Conservation (phyloP, 2,329 filamentous ascomycete genomes). For the Huntiella omanensis region DNA sequence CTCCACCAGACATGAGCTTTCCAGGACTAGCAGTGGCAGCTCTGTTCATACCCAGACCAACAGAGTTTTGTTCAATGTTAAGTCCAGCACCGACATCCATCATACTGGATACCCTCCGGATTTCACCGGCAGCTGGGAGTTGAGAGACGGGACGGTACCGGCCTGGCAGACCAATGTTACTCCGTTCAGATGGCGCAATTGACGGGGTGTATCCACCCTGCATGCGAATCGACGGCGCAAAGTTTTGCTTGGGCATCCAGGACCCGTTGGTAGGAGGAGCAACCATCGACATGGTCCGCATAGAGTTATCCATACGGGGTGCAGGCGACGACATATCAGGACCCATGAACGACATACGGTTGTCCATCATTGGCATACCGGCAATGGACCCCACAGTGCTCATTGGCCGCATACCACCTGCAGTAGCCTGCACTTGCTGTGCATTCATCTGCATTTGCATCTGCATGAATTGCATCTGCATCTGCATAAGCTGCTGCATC, state of each 20-base stretch:
- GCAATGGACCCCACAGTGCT: constrained; percentile 8
- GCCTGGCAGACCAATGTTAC: constrained; percentile 75
- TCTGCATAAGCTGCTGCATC: constrained; percentile 34
- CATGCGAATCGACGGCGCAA: constrained; percentile 30
- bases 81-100: constrained; percentile 3
- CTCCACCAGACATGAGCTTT: constrained; percentile 13
- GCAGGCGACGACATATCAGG: constrained; percentile 28
- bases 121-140: constrained; percentile 19
- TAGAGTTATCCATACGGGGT: constrained; percentile 25
- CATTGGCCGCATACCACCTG: constrained; percentile 6
- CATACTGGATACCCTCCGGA: constrained; percentile 5
- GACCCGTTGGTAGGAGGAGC: constrained; percentile 41
- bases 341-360: constrained; percentile 29
- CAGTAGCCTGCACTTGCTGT: constrained; percentile 1
- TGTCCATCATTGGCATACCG: constrained; percentile 39
- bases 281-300: constrained; percentile 69
- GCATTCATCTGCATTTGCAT: constrained; percentile 76
- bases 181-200: constrained; percentile 88
- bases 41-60: constrained; percentile 17
- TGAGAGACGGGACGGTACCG: constrained; percentile 81
- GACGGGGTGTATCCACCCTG: constrained; percentile 60
- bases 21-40: constrained; percentile 15
- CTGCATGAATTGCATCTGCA: constrained; percentile 77
- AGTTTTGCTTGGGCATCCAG: constrained; percentile 30
- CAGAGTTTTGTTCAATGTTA: constrained; percentile 13